Base-by-base conservation (phyloP, 2,329 filamentous ascomycete species). In the Botrytis paeoniae region DNA sequence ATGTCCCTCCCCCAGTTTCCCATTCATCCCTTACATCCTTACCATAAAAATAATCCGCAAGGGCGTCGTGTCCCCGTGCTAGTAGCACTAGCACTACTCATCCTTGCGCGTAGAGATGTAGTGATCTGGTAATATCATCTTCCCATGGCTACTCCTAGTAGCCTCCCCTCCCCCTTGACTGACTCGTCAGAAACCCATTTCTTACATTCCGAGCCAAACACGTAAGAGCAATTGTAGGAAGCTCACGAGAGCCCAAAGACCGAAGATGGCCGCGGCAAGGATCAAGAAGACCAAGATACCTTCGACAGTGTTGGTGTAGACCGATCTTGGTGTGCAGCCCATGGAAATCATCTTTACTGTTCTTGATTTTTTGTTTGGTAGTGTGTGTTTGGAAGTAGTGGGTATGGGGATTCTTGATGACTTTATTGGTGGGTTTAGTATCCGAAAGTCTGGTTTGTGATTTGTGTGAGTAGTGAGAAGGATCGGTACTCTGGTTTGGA, bases 121-220 rank as follows among this genome's bases (percentile, higher is more conserved):
- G 18, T 18, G 4, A 29, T 2, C 51, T 12, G 3, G 1, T 16
- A 0, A 18, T 54, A 29, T 16, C 3, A 54, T 2, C 16, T 29
- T 3, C n/a, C 14, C 7, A 0, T 3, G 3, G 51, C 51, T 54
- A 18, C 14, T 54, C 51, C 25, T 1, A 29, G n/a, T 9, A 51
- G 5, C 8, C 20, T 8, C 8, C 18, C 3, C 1, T 4, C 43
- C n/a, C 25, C 48, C 5, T 5, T 4, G 14, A 54, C 8, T 3
- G 0, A 3, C 12, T 18, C 29, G 0, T 29, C 14, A 54, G 51
- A 18, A 29, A 8, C 6, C 8, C 3, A 29, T 29, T 1, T 7
- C 51, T 54, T 25, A 54, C 5, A 54, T n/a, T 6, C 12, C 51
- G 14, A 54, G n/a, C 51, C 14, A 54, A 5, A 54, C 18, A n/a